Evolutionary conservation across 2,329 filamentous ascomycete species (phyloP).

Genomic region (Calonectria multiphialidica): DNA sequence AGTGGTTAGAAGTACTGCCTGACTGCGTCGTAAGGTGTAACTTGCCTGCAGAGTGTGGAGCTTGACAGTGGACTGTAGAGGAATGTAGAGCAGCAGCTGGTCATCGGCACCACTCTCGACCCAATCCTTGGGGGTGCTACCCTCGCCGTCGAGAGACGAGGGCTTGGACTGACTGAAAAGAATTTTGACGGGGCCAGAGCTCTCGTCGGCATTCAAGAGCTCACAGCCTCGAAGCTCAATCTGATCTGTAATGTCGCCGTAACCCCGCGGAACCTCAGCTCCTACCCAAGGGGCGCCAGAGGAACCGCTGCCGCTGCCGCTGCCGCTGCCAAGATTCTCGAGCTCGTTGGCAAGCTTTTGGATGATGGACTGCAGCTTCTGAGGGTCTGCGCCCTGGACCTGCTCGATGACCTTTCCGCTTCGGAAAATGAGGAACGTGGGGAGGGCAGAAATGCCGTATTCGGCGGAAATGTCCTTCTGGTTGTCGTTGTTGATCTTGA

Average conservation of each 20-base stretch:
- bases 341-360: constrained; percentile 79
- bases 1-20: constrained; percentile 31
- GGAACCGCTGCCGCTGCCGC: constrained; percentile 52
- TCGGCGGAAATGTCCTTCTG: constrained; percentile 79
- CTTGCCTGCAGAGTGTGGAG: constrained; percentile 82
- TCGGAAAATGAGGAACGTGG: constrained; percentile 93
- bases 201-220: constrained; percentile 86
- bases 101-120: constrained; percentile 97
- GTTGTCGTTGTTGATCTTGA: constrained; percentile 86
- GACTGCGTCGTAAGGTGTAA: not conserved
- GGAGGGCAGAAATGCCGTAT: constrained; percentile 82
- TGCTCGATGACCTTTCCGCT: constrained; percentile 75
- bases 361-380: constrained; percentile 77
- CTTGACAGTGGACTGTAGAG: constrained; percentile 90
- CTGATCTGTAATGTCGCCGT: constrained; percentile 84
- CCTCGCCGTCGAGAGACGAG: constrained; percentile 68
- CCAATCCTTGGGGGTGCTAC: constrained; percentile 76
- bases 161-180: constrained; percentile 81
- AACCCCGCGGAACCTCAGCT: constrained; percentile 81
- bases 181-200: constrained; percentile 77
- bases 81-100: constrained; percentile 92
- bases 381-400: constrained; percentile 80
- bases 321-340: constrained; percentile 61
- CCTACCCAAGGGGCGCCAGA: constrained; percentile 73
- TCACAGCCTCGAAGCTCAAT: constrained; percentile 86